These are phyloP conservation scores for Cucumis cinereus DNA, from an alignment of 306 rosid species.

Conservation along the genomic window DNA sequence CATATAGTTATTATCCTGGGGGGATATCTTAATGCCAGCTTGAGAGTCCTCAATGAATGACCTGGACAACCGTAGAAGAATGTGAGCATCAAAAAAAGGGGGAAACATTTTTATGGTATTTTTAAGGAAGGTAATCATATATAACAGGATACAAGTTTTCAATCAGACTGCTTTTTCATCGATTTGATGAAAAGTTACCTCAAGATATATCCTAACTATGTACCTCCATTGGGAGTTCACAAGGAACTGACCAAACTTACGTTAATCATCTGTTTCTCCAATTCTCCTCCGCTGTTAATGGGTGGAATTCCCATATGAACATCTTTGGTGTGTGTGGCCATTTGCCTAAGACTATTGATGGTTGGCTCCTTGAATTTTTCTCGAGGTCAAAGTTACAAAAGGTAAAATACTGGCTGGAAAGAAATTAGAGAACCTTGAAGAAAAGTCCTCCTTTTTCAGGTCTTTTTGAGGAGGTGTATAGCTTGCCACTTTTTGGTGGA, in stretches of 20 bases:
- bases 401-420: neutral
- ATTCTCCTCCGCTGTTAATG: neutral
- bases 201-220: neutral
- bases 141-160: neutral
- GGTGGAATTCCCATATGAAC: neutral
- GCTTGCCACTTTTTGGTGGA: neutral
- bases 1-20: slow-evolving; percentile 87
- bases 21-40: slow-evolving; percentile 98
- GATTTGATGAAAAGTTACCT: neutral
- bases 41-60: slow-evolving; percentile 95
- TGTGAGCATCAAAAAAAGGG: neutral
- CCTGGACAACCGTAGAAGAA: slow-evolving; percentile 34
- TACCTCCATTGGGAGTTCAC: neutral
- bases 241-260: neutral
- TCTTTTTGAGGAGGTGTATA: neutral
- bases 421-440: neutral
- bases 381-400: neutral
- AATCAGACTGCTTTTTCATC: neutral
- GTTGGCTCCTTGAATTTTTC: neutral
- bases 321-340: neutral
- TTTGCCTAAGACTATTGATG: neutral
- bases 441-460: neutral
- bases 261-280: neutral
- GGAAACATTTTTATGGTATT: neutral
- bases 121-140: neutral